Evolutionary conservation across 1,284 basidiomycete species (phyloP).

Genomic region (Porodaedalea pini): DNA sequence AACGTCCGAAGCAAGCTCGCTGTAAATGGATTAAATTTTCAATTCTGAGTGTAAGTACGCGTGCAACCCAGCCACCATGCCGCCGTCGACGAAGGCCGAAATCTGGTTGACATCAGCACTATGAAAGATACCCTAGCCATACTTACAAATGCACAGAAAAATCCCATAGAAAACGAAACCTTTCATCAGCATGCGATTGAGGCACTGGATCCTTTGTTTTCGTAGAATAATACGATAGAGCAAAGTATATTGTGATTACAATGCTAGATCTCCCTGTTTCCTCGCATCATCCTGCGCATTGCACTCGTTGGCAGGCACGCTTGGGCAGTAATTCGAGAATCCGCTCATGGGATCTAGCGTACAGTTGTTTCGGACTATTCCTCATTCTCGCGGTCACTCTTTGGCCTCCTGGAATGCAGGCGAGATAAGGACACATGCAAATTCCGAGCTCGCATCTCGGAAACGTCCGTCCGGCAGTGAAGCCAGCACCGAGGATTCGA

Average conservation of each 20-base stretch:
- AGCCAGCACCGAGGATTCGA: neutral
- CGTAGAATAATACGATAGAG: too few relatives aligned
- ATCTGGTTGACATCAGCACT: neutral
- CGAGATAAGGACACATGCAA: conserved; percentile 7
- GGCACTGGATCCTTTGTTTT: too few relatives aligned
- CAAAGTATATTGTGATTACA: neutral
- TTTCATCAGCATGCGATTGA: too few relatives aligned
- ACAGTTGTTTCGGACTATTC: neutral
- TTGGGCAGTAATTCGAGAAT: neutral
- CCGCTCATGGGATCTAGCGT: conserved; percentile 3
- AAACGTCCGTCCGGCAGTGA: conserved; percentile 5
- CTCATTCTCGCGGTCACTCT: conserved; percentile 2
- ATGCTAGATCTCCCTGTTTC: neutral
- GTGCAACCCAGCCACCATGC: conserved; percentile 1
- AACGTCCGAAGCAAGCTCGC: neutral
- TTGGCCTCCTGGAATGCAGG: conserved; percentile 1
- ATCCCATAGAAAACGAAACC: neutral
- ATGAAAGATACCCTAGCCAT: neutral
- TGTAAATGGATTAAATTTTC: neutral
- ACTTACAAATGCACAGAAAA: neutral
- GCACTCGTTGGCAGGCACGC: too few relatives aligned
- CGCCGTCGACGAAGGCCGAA: neutral
- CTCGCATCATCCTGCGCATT: too few relatives aligned
- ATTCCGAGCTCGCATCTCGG: conserved; percentile 3
- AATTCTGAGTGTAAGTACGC: neutral